phyloP scores from a whole-genome alignment of 2,329 filamentous ascomycete species.

The Pseudopithomyces maydicus region DNA sequence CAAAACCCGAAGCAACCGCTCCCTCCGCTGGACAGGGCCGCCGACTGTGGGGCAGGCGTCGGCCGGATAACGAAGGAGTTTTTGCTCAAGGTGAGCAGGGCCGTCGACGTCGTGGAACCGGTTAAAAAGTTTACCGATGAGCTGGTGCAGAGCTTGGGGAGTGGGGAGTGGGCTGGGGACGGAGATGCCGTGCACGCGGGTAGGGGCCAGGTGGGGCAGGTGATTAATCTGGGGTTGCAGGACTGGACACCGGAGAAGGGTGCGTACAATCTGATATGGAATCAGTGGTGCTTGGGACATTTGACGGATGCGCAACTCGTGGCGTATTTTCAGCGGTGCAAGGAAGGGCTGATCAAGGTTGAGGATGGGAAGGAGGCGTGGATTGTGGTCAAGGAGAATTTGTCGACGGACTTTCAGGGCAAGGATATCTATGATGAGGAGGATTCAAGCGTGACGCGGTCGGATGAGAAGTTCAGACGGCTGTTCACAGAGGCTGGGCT shows the following conservation, averaged over 20 bases:
- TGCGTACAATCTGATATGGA: slow-evolving; percentile 82
- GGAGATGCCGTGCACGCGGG: slow-evolving; percentile 21
- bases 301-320: slow-evolving; percentile 76
- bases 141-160: slow-evolving; percentile 47
- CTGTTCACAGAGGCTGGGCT: slow-evolving; percentile 74
- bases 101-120: slow-evolving; percentile 85
- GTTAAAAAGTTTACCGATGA: slow-evolving; percentile 77
- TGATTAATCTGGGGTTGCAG: slow-evolving; percentile 77
- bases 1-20: slow-evolving; percentile 24
- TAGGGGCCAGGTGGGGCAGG: slow-evolving; percentile 60
- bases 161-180: slow-evolving; percentile 27
- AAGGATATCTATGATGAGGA: slow-evolving; percentile 74
- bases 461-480: slow-evolving; percentile 70
- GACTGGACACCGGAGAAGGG: slow-evolving; percentile 61
- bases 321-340: slow-evolving; percentile 68
- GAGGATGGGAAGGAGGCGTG: slow-evolving; percentile 47
- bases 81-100: slow-evolving; percentile 69
- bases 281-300: slow-evolving; percentile 88
- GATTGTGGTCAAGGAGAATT: slow-evolving; percentile 83
- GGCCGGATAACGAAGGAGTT: slow-evolving; percentile 81
- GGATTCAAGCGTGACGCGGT: slow-evolving; percentile 80
- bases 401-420: slow-evolving; percentile 58
- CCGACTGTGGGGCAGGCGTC: slow-evolving; percentile 72
- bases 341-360: slow-evolving; percentile 48
- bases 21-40: slow-evolving; percentile 49